These are phyloP conservation scores for Linaria vulgaris DNA, from an alignment of 257 asterid species.

Conservation along the genomic window DNA sequence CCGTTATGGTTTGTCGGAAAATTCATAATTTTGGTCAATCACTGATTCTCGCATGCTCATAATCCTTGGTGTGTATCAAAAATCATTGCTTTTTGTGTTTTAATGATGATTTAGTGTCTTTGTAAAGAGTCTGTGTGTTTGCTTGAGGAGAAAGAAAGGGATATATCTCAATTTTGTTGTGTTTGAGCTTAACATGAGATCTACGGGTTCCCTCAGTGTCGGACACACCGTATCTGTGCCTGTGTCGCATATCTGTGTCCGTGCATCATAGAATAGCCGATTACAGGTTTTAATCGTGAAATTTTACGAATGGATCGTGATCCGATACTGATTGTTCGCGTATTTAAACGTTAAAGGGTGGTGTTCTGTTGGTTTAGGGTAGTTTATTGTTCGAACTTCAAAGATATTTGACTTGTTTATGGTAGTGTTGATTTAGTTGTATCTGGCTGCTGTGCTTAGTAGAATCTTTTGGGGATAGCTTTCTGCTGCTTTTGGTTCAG, in stretches of 20 bases:
- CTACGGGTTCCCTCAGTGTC: background rate
- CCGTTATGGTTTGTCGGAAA: slow-evolving; percentile 10
- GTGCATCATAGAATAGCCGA: too few relatives aligned
- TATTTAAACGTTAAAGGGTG: background rate
- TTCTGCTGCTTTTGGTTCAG: slow-evolving; percentile 20
- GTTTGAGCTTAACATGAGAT: background rate
- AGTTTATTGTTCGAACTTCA: too few relatives aligned
- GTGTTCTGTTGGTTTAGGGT: background rate
- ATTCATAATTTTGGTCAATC: slow-evolving; percentile 8
- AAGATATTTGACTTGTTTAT: background rate
- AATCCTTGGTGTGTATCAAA: too few relatives aligned
- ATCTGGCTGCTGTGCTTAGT: background rate
- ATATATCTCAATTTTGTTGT: background rate
- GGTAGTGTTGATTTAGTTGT: background rate
- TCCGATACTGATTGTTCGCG: background rate
- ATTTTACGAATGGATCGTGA: background rate
- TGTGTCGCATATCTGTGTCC: too few relatives aligned
- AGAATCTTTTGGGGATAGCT: background rate
- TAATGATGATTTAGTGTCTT: background rate
- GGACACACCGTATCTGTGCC: too few relatives aligned
- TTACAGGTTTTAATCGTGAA: too few relatives aligned
- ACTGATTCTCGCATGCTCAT: background rate
- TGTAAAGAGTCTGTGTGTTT: background rate
- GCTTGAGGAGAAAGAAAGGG: background rate
- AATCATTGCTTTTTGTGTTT: too few relatives aligned